Evolutionary conservation across 305 asterid genomes (phyloP).

Genomic region (Fraxinus ornus): DNA sequence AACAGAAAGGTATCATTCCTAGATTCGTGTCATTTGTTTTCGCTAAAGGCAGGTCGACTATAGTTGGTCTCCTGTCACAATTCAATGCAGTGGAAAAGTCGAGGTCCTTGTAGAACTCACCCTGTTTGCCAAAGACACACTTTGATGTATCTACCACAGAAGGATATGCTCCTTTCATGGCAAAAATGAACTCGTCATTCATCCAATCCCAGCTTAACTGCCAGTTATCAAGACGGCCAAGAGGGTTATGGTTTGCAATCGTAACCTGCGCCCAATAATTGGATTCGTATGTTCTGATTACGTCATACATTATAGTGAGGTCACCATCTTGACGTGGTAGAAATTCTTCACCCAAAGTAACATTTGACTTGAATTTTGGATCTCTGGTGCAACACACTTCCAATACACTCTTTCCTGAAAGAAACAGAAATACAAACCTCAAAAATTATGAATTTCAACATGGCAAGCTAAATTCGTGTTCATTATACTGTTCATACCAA

Average conservation of each 20-base stretch:
- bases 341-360: constrained; percentile 54
- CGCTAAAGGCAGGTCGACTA: constrained; percentile 67
- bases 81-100: constrained; percentile 75
- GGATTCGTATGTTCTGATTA: constrained; percentile 61
- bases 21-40: constrained; percentile 64
- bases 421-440: neutral
- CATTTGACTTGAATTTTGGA: constrained; percentile 42
- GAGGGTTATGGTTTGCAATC: constrained; percentile 77
- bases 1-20: constrained; percentile 80
- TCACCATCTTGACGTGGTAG: constrained; percentile 75
- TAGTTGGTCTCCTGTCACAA: constrained; percentile 72
- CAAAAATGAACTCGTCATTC: constrained; percentile 80
- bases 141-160: constrained; percentile 60
- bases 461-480: neutral
- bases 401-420: constrained; percentile 69
- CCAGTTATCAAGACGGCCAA: constrained; percentile 93
- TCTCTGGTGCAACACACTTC: constrained; percentile 75
- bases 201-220: constrained; percentile 96
- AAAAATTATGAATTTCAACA: neutral
- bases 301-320: constrained; percentile 81
- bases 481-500: neutral
- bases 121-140: constrained; percentile 80
- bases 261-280: constrained; percentile 88
- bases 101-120: constrained; percentile 49
- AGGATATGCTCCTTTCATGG: constrained; percentile 90